Conservation (phyloP, 495 filamentous ascomycete species). For the Penicillium angulare region DNA sequence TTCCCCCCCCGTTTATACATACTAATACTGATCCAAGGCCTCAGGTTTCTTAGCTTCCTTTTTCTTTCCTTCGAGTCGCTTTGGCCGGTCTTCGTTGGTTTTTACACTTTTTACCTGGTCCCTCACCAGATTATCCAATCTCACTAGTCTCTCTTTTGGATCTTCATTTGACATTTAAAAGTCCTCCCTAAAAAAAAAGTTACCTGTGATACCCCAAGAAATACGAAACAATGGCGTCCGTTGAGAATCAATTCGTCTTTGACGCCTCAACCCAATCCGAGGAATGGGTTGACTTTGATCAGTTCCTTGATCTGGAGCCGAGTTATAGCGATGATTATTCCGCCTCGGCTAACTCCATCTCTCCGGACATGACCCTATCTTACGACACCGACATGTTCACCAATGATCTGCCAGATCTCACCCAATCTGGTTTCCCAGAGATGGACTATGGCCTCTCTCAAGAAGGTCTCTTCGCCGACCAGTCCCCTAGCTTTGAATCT, state of each 20-base stretch:
- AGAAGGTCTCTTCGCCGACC: slow-evolving; percentile 18
- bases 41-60: slow-evolving; percentile 20
- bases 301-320: slow-evolving; percentile 37
- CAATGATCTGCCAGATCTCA: slow-evolving; percentile 19
- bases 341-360: slow-evolving; percentile 34
- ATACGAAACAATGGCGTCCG: slow-evolving; percentile 21
- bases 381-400: slow-evolving; percentile 26
- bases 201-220: slow-evolving; percentile 2
- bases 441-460: slow-evolving; percentile 24
- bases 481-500: slow-evolving; percentile 22
- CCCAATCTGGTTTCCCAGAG: slow-evolving; percentile 28
- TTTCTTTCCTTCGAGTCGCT: slow-evolving; percentile 6
- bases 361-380: slow-evolving; percentile 32
- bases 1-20: background rate
- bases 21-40: background rate
- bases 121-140: slow-evolving; percentile 6
- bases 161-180: background rate
- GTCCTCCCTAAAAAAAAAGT: background rate
- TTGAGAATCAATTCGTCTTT: slow-evolving; percentile 22
- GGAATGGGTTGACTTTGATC: slow-evolving; percentile 41
- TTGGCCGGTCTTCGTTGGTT: slow-evolving; percentile 4
- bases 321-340: slow-evolving; percentile 31
- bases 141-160: slow-evolving; percentile 6
- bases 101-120: slow-evolving; percentile 5
- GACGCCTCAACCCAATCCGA: slow-evolving; percentile 12